A percentile compares a stretch with the other conserved stretches of the same genome.
phyloP scores from a whole-genome alignment of 2,329 filamentous ascomycete genomes.

The Trichoderma citrinoviride region DNA sequence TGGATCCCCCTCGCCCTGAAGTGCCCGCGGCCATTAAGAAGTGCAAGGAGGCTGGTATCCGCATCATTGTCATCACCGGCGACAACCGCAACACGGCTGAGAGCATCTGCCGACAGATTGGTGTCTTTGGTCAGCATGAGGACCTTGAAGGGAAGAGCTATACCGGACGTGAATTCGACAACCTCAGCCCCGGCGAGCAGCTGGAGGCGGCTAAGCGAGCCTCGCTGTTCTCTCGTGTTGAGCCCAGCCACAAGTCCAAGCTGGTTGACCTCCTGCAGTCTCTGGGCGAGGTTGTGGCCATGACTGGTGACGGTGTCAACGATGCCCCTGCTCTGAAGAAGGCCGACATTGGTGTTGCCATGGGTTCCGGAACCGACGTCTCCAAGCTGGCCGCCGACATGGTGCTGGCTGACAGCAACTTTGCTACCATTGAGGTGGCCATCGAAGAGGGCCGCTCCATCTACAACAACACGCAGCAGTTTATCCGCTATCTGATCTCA shows the following conservation, averaged over 20 bases:
- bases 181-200: slow-evolving; percentile 73
- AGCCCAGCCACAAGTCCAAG: slow-evolving; percentile 95
- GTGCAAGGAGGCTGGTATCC: slow-evolving; percentile 90
- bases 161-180: slow-evolving; percentile 93
- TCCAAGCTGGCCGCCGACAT: slow-evolving; percentile 96
- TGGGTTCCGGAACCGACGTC: slow-evolving; percentile 97
- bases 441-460: slow-evolving; percentile 97
- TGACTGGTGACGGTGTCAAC: slow-evolving; percentile 99
- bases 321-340: slow-evolving; percentile 98
- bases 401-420: slow-evolving; percentile 98
- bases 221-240: slow-evolving; percentile 92
- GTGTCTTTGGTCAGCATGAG: slow-evolving; percentile 80
- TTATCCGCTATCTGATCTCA: slow-evolving; percentile 98
- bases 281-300: slow-evolving; percentile 90
- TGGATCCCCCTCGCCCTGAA: slow-evolving; percentile 92
- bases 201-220: slow-evolving; percentile 80
- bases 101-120: slow-evolving; percentile 95
- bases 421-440: slow-evolving; percentile 92
- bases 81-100: slow-evolving; percentile 98
- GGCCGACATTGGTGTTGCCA: slow-evolving; percentile 96
- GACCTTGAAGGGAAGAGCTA: slow-evolving; percentile 88
- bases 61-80: slow-evolving; percentile 96
- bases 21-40: slow-evolving; percentile 81
- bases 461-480: slow-evolving; percentile 99
- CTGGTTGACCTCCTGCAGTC: slow-evolving; percentile 95